Base-by-base conservation (phyloP, 75 land plant species). In the Cupressus sempervirens region DNA sequence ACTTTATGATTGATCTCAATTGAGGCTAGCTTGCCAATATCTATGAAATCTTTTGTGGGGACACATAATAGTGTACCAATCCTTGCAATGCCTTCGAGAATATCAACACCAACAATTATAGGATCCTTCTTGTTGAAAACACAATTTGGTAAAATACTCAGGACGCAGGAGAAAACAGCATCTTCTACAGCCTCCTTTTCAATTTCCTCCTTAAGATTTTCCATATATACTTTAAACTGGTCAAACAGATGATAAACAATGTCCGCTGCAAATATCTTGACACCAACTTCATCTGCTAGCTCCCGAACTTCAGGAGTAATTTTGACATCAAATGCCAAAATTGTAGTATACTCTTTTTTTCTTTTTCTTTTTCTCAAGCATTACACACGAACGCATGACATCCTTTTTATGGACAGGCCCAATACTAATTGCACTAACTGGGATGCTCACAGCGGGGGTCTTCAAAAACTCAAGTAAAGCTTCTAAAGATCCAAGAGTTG, bases 391-490 rank as follows among this genome's bases (percentile, higher is more conserved):
- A 73, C 93, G 91, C 98, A 98, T 96, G n/a, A 98, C 94, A 90
- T 98, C 99, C 80, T 93, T 95, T 86, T 96, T 98, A 85, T 98
- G 99, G 40, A 98, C 98, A 74, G 99, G 99, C 15, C 99, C 99
- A 83, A 98, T 98, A 83, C 88, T 87, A 67, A 96, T 94, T 36
- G 94, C 99, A 92, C 98, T 91, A 26, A 98, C 95, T 48, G 99
- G 99, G 76, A 98, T 98, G 70, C 89, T 96, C 18, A 98, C 98
- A 54, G 82, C 97, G 23, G 96, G 97, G 53, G 91, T 89, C 91
- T 96, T 98, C 88, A 98, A 84, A 84, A 98, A 98, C 88, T 94
- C 99, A 35, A 93, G 86, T 62, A 98, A 90, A 43, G 99, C 98
- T 87, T 98, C 98, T 86, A 98, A 74, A 9, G 98, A 96, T 14